Base-by-base conservation (phyloP, 306 rosid genomes). In the Quercus agrifolia region DNA sequence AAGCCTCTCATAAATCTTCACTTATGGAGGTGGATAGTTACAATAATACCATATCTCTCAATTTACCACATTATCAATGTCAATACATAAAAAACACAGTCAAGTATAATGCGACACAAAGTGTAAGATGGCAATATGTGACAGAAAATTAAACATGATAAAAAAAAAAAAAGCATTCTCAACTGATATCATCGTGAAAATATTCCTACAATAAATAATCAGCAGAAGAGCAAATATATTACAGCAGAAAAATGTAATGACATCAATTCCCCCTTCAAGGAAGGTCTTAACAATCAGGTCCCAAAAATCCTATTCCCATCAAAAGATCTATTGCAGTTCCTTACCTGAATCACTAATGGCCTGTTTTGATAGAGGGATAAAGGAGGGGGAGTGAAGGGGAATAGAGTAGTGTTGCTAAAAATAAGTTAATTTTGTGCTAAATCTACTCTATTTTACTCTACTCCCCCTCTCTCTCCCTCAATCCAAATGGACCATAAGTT, bases 311-410 rank as follows among this genome's bases (percentile, higher is more conserved):
- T 8, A 18, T 56, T 55, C 20, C 56, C 46, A 41, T 41, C 11
- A 8, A 41, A 41, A 8, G 46, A 41, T 41, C 74, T 33, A 73
- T 62, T 33, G 64, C 64, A 79, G 55, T 83, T 70, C 77, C 66
- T 72, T 74, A 21, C 73, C 71, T 78, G 74, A 58, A 70, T 46
- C 72, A 76, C 20, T 5, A 23, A 23, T 23, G 23, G 23, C 1
- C 23, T 23, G 23, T 23, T 23, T 23, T 23, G 23, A 23, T 23
- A 23, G 23, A 23, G 23, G 23, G 23, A 23, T 1, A 23, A 23
- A 23, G 23, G 23, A 23, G 23, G 23, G 23, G 1, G 23, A 23
- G 23, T 23, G 23, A 1, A 23, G 23, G 23, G 23, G 23, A 23
- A 23, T 23, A 23, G 23, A 23, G 23, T 23, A 23, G 23, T 23